Conservation (phyloP, 495 filamentous ascomycete genomes). For the Pyrenopolyporus hunteri region DNA sequence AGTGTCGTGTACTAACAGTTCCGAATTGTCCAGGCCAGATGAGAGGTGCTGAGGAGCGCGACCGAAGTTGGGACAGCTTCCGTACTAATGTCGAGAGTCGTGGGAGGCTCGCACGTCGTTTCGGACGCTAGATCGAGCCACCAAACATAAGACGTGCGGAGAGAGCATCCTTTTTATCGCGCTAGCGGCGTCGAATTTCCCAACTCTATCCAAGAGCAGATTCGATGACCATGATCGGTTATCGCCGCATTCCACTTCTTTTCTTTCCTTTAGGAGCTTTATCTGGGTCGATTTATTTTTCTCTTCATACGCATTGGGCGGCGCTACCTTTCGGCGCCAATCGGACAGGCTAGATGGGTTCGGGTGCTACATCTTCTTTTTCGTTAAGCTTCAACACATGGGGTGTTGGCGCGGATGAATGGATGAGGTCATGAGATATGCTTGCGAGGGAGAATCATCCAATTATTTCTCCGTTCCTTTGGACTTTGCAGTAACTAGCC, state of each 20-base stretch:
- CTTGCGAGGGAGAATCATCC: constrained; percentile 15
- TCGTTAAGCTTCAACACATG: constrained; percentile 6
- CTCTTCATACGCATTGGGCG: constrained; percentile 32
- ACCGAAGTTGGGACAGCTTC: constrained; percentile 55
- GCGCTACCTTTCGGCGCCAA: constrained; percentile 32
- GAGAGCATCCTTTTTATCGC: not conserved
- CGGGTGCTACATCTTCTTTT: constrained; percentile 6
- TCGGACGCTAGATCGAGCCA: constrained; percentile 34
- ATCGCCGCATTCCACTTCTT: constrained; percentile 21
- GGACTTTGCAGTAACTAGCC: constrained; percentile 25
- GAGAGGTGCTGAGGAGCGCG: constrained; percentile 53
- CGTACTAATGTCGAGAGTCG: constrained; percentile 44
- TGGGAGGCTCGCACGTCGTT: constrained; percentile 44
- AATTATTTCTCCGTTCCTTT: constrained; percentile 33
- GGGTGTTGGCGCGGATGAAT: constrained; percentile 31
- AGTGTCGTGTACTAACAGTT: constrained; percentile 10
- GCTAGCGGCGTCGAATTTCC: not conserved
- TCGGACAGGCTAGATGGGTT: constrained; percentile 34
- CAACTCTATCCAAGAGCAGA: not conserved
- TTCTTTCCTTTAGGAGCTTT: constrained; percentile 17
- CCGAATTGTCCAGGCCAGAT: constrained; percentile 47
- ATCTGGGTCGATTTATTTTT: not conserved
- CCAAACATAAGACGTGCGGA: not conserved
- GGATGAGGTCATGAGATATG: constrained; percentile 35
- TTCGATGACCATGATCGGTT: not conserved